Evolutionary conservation across 371 early-diverging fungal genomes (phyloP), one percentile per base, ranked within the genome.

Genomic region (Lichtheimia ornata): DNA sequence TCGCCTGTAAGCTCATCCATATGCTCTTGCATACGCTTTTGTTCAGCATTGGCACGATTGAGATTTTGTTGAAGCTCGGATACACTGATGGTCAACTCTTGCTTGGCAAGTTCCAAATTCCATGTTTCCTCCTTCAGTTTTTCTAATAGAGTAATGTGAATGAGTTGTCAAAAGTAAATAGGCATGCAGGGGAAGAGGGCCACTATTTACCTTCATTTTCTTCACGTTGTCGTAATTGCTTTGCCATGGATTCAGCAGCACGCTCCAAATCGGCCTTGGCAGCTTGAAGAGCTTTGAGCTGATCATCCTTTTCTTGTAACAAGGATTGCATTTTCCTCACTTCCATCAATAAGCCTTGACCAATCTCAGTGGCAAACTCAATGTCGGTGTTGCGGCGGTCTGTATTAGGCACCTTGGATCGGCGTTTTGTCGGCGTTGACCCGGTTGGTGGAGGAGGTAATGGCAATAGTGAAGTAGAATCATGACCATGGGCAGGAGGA

Each of bases 201-300:
- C n/a, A n/a, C n/a, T 57, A 44, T 30, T 35, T 80, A 84, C 87
- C 85, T 77, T 87, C 87, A 53, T 73, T 78, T 67, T 88, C 86
- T 65, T 86, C 84, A 49, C 76, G 74, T 40, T 81, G 79, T 5
- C 85, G 77, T 51, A 86, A 70, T 62, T 85, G 84, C 53, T 84
- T 85, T 40, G 79, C 79, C 72, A 88, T 79, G 17, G 84, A 77
- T 59, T 91, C 90, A 24, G 85, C 79, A 41, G 82, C 77, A 25
- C 83, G 79, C 53, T 85, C 88, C 42, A 84, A 77, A 61, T 89
- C 90, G 24, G 78, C 82, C 57, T 84, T 86, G 35, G 85, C 81
- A 44, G 80, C 82, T 54, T 89, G 88, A 14, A 88, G 73, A 12
- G 79, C 83, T 62, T 84, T 80, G 56, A 84, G 76, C 58, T 82